These are phyloP conservation scores for Arachis monticola DNA, from an alignment of 331 rosid genomes.

Conservation along the genomic window DNA sequence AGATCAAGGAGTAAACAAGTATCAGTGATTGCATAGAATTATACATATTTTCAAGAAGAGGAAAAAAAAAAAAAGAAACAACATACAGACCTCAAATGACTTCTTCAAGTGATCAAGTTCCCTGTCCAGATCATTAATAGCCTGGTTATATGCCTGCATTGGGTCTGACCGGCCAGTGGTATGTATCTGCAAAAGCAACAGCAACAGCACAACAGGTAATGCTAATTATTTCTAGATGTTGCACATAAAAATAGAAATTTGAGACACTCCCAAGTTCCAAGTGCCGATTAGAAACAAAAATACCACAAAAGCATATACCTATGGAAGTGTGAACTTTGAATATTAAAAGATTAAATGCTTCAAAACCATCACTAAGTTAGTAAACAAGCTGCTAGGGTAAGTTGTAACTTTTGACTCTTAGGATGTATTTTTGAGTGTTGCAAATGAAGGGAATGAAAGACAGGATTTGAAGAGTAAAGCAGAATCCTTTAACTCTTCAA, in stretches of 20 bases:
- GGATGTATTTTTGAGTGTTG: too few relatives aligned
- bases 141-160: constrained; percentile 95
- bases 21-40: constrained; percentile 9
- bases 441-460: too few relatives aligned
- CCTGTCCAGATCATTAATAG: constrained; percentile 85
- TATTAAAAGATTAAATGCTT: not conserved
- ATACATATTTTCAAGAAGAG: not conserved
- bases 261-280: not conserved
- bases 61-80: constrained; percentile 12
- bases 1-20: constrained; percentile 14
- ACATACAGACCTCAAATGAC: constrained; percentile 67
- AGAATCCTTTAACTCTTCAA: too few relatives aligned
- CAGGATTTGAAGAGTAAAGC: too few relatives aligned
- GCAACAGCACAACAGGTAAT: constrained; percentile 5
- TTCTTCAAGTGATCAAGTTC: constrained; percentile 81
- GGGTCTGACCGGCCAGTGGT: constrained; percentile 92
- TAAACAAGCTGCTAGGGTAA: not conserved
- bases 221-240: not conserved
- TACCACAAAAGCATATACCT: not conserved
- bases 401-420: not conserved
- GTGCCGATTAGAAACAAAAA: not conserved
- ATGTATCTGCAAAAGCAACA: constrained; percentile 66
- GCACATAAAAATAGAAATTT: not conserved
- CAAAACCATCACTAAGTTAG: not conserved
- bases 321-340: not conserved